Evolutionary conservation across 805 yeast genomes (phyloP), one percentile per base, ranked within the genome.

Genomic region (Pichia manshurica): DNA sequence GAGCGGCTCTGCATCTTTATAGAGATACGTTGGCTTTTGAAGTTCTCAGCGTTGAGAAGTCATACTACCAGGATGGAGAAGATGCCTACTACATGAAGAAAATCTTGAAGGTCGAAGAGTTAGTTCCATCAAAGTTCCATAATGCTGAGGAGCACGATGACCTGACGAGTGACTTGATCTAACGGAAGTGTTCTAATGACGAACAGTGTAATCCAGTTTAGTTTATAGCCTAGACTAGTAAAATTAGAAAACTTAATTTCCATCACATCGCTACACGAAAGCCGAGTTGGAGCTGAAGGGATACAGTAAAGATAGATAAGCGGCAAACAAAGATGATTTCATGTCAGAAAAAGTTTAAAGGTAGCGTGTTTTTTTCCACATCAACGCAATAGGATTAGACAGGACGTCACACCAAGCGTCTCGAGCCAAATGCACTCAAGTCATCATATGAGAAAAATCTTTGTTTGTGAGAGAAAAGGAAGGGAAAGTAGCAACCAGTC

Each of bases 361-460:
- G 96, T 89, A 89, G 96, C 96, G 82, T 78, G 96, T 81, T 74
- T 87, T 86, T 87, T 87, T 89, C 96, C 96, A 89, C 96, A 89
- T 77, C 90, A 89, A 85, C 89, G 74, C 68, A 73, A 41, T 39
- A 53, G 48, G 50, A 55, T 48, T 41, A 48, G 52, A 57, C 67
- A 58, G 56, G 55, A 62, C 66, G 66, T 52, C 56, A 52, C 50
- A 50, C 52, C 57, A 51, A 52, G 75, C 52, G 85, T 85, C 96
- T 88, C 95, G 96, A 89, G 96, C 96, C 96, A 89, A 89, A 89
- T 89, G 96, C 96, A 87, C 96, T 89, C 96, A 71, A 71, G 83
- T 87, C 96, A 87, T 87, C 96, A 87, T 79, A 53, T 67, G 22
- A 41, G 44, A 32, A 25, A 10, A 34, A 39, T 39, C 39, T 31